phyloP scores from a whole-genome alignment of 2,329 filamentous ascomycete species.

The Curvularia sp. region DNA sequence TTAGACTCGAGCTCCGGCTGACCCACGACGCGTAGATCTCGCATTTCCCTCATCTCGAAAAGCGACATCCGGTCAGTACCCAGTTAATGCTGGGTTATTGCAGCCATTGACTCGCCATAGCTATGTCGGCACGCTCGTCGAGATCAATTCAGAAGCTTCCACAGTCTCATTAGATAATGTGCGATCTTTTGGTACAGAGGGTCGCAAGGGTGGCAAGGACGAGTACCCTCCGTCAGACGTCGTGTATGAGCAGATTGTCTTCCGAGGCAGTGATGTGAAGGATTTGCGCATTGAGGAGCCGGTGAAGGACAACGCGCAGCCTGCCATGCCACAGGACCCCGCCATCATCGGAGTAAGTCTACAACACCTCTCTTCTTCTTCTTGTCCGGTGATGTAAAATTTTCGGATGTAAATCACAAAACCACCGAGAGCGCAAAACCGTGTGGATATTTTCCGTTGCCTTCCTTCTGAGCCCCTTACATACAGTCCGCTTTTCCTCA shows the following conservation, averaged over 20 bases:
- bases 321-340: slow-evolving; percentile 87
- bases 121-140: slow-evolving; percentile 93
- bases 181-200: slow-evolving; percentile 91
- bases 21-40: slow-evolving; percentile 67
- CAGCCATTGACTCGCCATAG: slow-evolving; percentile 57
- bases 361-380: slow-evolving; percentile 17
- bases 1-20: slow-evolving; percentile 45
- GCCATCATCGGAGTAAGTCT: slow-evolving; percentile 94
- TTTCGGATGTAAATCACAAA: slow-evolving; percentile 91
- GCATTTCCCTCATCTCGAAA: slow-evolving; percentile 96
- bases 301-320: slow-evolving; percentile 73
- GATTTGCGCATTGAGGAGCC: slow-evolving; percentile 92
- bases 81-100: slow-evolving; percentile 26
- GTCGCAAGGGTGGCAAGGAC: slow-evolving; percentile 79
- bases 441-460: slow-evolving; percentile 98
- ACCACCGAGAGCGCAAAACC: slow-evolving; percentile 93
- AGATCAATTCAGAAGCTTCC: slow-evolving; percentile 97
- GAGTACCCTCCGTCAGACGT: slow-evolving; percentile 85
- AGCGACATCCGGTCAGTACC: slow-evolving; percentile 87
- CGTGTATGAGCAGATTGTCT: slow-evolving; percentile 98
- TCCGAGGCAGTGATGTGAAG: slow-evolving; percentile 97
- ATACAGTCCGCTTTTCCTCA: slow-evolving; percentile 22
- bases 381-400: slow-evolving; percentile 83
- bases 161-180: slow-evolving; percentile 98
- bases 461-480: slow-evolving; percentile 89